Base-by-base conservation (phyloP, 441 rosid species). In the Erodium moschatum region DNA sequence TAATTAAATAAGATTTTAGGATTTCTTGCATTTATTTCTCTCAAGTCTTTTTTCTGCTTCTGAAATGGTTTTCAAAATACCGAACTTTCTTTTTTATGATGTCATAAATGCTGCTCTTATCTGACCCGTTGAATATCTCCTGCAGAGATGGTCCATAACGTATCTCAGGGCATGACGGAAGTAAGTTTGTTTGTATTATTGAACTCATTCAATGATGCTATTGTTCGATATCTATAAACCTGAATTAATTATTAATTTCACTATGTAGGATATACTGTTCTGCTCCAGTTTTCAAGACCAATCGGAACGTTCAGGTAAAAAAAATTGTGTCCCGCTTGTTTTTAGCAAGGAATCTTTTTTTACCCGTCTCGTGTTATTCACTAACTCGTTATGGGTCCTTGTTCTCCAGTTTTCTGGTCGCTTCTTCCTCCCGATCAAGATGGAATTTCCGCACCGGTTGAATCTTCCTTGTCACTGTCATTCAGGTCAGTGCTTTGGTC, bases 321-420 rank as follows among this genome's bases (percentile, higher is more conserved):
- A 9, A 38, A 38, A 38, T 5, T 24, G 27, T 24, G 27, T 24
- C 27, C 27, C 27, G 2, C 9, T 3, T 38, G 9, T 38, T 38
- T 38, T 38, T 9, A 9, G 44, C 8, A 8, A 5, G 44, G 44
- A 38, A 5, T 38, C 7, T 6, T 38, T 38, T 38, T 38, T 3
- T 38, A 5, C 5, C 1, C 8, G 9, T 38, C 9, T 38, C 44
- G 44, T 38, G 44, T 38, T 48, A 13, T 11, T 13, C 54, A 48
- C 48, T 69, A 40, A 77, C 15, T 13, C 67, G 61, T 44, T 67
- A 0, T 66, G 11, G 40, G 44, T 68, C 74, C 15, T 68, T 67
- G 16, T 72, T 40, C 72, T 76, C 60, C 88, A 92, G 98, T 87
- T 60, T 85, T 87, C 73, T 92, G 94, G 97, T 84, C 97, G 2